Evolutionary conservation across 179 eudicot species (phyloP), one percentile per base, ranked within the genome.

Genomic region (Silene coronaria): DNA sequence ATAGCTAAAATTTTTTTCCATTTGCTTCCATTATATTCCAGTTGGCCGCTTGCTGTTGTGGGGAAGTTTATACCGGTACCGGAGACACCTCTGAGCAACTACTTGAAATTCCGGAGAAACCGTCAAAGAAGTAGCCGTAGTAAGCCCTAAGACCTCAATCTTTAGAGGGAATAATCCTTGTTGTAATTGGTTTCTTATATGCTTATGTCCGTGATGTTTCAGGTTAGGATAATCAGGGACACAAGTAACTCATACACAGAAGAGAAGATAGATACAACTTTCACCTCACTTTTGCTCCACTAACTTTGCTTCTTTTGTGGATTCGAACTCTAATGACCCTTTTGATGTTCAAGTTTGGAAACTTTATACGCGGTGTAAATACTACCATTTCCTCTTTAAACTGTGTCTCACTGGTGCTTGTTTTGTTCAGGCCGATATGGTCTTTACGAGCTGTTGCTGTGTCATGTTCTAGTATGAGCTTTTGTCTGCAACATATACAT

Each of bases 41-140:
- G 97, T 81, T 91, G 96, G 96, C 97, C 97, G 64, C 94, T 92
- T 82, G 97, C 96, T 57, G 67, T 82, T 8, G 24, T 89, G 78
- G 97, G 96, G 16, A 92, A 92, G 75, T 74, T 87, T 55, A 88
- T 91, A 67, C 97, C 96, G 11, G 97, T 91, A 32, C 84, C 97
- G 0, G 73, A 85, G 76, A 89, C 82, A 70, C 90, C 94, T 0
- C 73, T 91, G 21, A 76, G 90, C 76, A 84, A 85, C 10, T 84
- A 64, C 74, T 83, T 89, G 0, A 84, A 70, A 21, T 76, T 45
- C 69, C 76, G 78, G 57, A 75, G 71, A 75, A 68, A 69, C 5
- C 74, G 74, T 28, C 60, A 72, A 19, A 80, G 77, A 71, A 62
- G 81, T 48, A 27, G 55, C 65, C 79, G 13, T 69, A 75, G 87